Conservation (phyloP, 352 stramenopile genomes). For the Phytopythium montanum region DNA sequence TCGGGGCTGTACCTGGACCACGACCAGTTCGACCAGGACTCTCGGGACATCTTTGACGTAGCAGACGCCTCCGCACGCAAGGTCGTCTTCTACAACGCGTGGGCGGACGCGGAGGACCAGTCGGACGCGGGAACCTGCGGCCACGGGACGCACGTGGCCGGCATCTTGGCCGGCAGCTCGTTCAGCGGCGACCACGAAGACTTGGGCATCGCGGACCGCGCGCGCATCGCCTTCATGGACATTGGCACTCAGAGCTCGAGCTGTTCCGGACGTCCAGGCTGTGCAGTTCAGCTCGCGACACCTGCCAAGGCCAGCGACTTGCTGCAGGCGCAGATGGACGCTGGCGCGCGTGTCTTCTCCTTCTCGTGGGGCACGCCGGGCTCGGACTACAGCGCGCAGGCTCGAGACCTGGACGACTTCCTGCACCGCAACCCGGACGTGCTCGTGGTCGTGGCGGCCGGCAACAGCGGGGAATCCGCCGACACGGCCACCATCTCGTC, state of each 20-base stretch:
- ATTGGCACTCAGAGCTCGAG: conserved; percentile 57
- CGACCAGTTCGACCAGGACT: conserved; percentile 75
- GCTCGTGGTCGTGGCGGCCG: conserved; percentile 84
- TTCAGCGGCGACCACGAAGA: conserved; percentile 48
- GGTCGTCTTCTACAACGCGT: conserved; percentile 78
- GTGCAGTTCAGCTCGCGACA: conserved; percentile 52
- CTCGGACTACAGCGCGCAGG: conserved; percentile 75
- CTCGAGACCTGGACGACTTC: conserved; percentile 73
- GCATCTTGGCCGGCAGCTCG: conserved; percentile 74
- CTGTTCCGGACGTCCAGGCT: conserved; percentile 47
- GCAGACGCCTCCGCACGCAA: conserved; percentile 50
- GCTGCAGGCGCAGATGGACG: conserved; percentile 64
- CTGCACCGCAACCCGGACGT: conserved; percentile 85
- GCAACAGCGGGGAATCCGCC: conserved; percentile 83
- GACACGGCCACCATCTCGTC: conserved; percentile 71
- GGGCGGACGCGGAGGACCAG: conserved; percentile 64
- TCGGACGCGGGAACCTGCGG: conserved; percentile 66
- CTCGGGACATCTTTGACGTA: conserved; percentile 41
- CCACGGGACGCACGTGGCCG: conserved; percentile 88
- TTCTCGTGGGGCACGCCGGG: conserved; percentile 81
- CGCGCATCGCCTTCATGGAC: conserved; percentile 91
- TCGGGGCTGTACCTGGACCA: conserved; percentile 76
- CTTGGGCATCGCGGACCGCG: conserved; percentile 66
- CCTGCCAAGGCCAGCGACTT: conserved; percentile 58
- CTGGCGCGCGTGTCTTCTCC: conserved; percentile 76